These are phyloP conservation scores for Tylopilus cervinicoccineus DNA, from an alignment of 768 basidiomycete species.

Conservation along the genomic window DNA sequence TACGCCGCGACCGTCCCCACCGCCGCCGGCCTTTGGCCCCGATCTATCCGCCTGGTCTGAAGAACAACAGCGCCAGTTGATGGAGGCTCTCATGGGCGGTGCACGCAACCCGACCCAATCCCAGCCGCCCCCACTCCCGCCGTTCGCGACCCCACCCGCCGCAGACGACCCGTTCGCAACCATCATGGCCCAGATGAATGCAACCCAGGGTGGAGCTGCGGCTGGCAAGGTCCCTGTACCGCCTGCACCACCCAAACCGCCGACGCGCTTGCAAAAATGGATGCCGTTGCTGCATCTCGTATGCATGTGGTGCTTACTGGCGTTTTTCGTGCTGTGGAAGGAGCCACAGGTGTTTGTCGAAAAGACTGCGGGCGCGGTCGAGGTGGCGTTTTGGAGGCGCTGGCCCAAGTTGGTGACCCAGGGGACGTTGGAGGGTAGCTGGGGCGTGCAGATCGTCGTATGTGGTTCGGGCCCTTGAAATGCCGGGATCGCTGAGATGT, in stretches of 20 bases:
- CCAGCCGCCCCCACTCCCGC: constrained; percentile 1
- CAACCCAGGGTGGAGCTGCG: constrained; percentile 16
- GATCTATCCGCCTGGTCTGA: constrained; percentile 63
- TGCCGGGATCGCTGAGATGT: constrained; percentile 2
- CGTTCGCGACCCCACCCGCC: constrained; percentile 5
- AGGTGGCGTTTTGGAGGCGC: constrained; percentile 45
- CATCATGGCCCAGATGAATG: constrained; percentile 34
- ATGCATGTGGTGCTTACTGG: constrained; percentile 59
- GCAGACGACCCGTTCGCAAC: constrained; percentile 46
- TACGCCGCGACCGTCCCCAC: constrained; percentile 24
- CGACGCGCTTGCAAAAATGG: constrained; percentile 52
- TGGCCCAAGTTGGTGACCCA: constrained; percentile 56
- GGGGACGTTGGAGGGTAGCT: constrained; percentile 33
- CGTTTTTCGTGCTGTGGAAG: constrained; percentile 62
- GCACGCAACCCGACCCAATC: constrained; percentile 30
- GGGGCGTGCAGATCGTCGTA: constrained; percentile 58
- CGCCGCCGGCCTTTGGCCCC: constrained; percentile 23
- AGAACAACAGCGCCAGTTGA: constrained; percentile 65
- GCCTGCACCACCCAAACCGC: constrained; percentile 25
- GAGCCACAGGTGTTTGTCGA: constrained; percentile 53
- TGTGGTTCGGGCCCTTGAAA: constrained; percentile 15
- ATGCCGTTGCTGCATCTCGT: constrained; percentile 65
- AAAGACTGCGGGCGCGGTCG: constrained; percentile 32
- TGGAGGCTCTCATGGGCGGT: constrained; percentile 56
- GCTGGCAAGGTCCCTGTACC: constrained; percentile 28